Evolutionary conservation across 1,139 yeast species (phyloP), one percentile per base, ranked within the genome.

Genomic region (Yamadazyma dendronema): DNA sequence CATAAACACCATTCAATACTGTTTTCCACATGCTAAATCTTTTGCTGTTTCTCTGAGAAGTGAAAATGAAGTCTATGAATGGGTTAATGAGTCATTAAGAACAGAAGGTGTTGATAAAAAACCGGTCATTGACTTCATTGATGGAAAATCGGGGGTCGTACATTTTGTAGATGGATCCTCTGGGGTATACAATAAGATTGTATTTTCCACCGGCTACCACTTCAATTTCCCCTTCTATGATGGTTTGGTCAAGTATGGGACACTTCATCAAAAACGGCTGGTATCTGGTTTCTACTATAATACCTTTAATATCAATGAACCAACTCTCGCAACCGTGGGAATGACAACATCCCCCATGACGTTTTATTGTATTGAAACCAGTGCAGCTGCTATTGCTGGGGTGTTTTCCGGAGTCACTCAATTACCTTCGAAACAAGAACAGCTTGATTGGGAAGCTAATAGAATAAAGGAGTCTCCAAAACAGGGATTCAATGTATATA

Each of bases 1-100:
- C 3, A 61, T 72, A 23, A 79, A 77, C 52, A 53, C 75, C n/a
- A 56, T 74, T 13, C 81, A 77, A 46, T 75, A 77, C 41, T 52
- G 73, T 11, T 56, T 60, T 15, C 77, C 77, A 1, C 55, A 62
- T 5, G 74, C 69, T 3, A 62, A 61, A 32, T 47, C 59, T n/a
- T 60, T 64, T 4, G 55, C 58, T 4, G 58, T 70, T 11, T 59
- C 78, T 5, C 59, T 73, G 40, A 53, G 67, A 34, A 58, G 64
- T 1, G 48, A 52, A 5, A 59, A 62, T 37, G 48, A 51, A 23
- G 54, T 61, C 9, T 62, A 59, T 41, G 51, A 48, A 9, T 62
- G 62, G 56, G 57, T 64, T 14, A 57, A 60, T 58, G 52, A 57
- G 21, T 75, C 74, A 31, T 56, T 71, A 12, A 54, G 51, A 8